Base-by-base conservation (phyloP, 192 early-diverging fungal genomes). In the Backusella sp. region DNA sequence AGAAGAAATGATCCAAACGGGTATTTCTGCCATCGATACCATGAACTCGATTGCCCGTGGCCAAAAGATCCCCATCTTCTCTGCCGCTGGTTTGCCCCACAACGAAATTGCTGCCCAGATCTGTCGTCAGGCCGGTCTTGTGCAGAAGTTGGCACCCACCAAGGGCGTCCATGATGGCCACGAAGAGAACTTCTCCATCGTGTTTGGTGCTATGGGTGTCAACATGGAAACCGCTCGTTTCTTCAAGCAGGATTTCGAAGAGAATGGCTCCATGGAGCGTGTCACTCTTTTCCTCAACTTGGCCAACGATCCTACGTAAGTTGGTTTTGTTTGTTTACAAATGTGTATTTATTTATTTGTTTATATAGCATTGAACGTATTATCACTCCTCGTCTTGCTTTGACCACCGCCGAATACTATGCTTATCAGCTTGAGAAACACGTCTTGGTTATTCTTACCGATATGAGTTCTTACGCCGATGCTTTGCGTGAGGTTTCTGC, bases 41-140 rank as follows among this genome's bases (percentile, higher is more conserved):
- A 99, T 99, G 98, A 98, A 98, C 90, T 98, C 97, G 21, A 98
- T 99, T 90, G 98, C 98, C 37, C 95, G 98, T 89, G 98, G 98
- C n/a, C 98, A 99, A 85, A 99, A 99, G 90, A 99, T 99, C 78
- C 98, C 98, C 41, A 99, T 99, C 75, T 99, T 99, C 90, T 99
- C 98, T 42, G 97, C 98, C 32, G 91, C 97, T 77, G 98, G 98
- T 80, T 83, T 99, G 66, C 98, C 98, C 34, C 98, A 99, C 85
- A 99, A 99, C 85, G 97, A 99, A 92, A 98, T 98, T 91, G 98
- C 98, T 68, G 98, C 98, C 49, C 98, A 99, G 88, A 99, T 99
- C 82, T 97, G 96, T 88, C 91, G 98, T 82, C 98, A 99, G 84
- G 98, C 98, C 44, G 97, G 97, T 71, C 86, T 99, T 67, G 98